Base-by-base conservation (phyloP, 1,284 basidiomycete species). In the Trichosporon asahii region DNA sequence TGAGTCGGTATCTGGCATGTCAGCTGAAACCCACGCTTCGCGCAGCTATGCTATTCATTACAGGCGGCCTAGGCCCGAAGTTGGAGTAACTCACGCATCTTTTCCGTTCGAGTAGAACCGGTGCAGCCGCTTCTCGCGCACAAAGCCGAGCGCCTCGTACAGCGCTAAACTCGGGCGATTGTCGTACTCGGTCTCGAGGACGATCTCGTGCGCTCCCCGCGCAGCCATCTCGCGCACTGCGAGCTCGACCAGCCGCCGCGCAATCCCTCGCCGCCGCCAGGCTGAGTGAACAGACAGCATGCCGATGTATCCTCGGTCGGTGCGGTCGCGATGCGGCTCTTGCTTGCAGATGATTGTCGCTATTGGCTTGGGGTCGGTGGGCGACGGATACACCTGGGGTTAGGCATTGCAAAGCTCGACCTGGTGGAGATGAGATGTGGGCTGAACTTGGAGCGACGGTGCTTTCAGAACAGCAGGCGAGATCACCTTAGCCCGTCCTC, bases 301-400 rank as follows among this genome's bases (percentile, higher is more conserved):
- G 33, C 95, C 96, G 71, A 99, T 97, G 80, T 99, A 99, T 3
- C 96, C 96, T 77, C 96, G 85, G 83, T 94, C 92, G 4, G 89
- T 86, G 67, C 87, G 85, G 75, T 90, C 89, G n/a, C 80, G 76
- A 83, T 98, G 95, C 78, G 88, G 86, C 76, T 94, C 94, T 82
- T 96, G 92, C 85, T 98, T 98, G 88, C 94, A 95, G 31, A 99
- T 91, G 71, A 99, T 92, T 4, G 94, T 93, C 23, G 94, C 96
- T 74, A 97, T 89, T 12, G 94, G 90, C 25, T 85, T 83, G 69
- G 73, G 33, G 7, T 73, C 66, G 0, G 55, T 33, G 8, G 63
- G 40, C 2, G 69, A 64, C 4, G 78, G 74, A 66, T 74, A 79
- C 14, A 76, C 77, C 75, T 77, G 64, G 1, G 1, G 65, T 71